phyloP scores from a whole-genome alignment of 2,329 filamentous ascomycete species.

The Paracamarosporium sp. region DNA sequence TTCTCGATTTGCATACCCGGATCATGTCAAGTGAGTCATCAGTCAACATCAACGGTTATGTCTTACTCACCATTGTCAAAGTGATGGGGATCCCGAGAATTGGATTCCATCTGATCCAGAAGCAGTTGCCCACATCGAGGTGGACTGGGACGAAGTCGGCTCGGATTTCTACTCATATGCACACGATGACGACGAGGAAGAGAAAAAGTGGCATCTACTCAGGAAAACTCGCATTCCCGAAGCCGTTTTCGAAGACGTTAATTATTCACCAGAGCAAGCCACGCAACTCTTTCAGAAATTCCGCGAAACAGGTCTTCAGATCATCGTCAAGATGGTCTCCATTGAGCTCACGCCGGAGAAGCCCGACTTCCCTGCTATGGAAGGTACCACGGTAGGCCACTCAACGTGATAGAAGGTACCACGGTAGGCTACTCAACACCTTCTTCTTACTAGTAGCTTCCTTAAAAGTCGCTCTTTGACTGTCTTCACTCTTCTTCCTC shows the following conservation, averaged over 20 bases:
- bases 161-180: neutral
- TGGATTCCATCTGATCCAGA: slow-evolving; percentile 17
- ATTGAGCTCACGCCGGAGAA: slow-evolving; percentile 66
- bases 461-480: no score
- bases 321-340: slow-evolving; percentile 69
- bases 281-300: slow-evolving; percentile 21
- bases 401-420: no score
- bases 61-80: neutral
- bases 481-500: no score
- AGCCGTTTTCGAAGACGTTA: slow-evolving; percentile 14
- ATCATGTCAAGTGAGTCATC: slow-evolving; percentile 7
- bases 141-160: slow-evolving; percentile 9
- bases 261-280: slow-evolving; percentile 18
- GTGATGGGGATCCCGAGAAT: slow-evolving; percentile 14
- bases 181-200: slow-evolving; percentile 3
- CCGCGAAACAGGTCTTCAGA: slow-evolving; percentile 53
- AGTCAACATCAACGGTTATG: neutral
- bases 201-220: slow-evolving; percentile 22
- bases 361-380: slow-evolving; percentile 61
- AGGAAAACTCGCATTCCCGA: slow-evolving; percentile 25
- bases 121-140: slow-evolving; percentile 8
- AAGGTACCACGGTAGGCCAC: no score
- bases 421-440: no score
- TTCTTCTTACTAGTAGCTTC: no score
- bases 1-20: slow-evolving; percentile 10